Percentiles rank a stretch among this genome's conserved stretches.
Evolutionary conservation across 2,329 filamentous ascomycete species (phyloP).

Genomic region (Paramyrothecium roridum): DNA sequence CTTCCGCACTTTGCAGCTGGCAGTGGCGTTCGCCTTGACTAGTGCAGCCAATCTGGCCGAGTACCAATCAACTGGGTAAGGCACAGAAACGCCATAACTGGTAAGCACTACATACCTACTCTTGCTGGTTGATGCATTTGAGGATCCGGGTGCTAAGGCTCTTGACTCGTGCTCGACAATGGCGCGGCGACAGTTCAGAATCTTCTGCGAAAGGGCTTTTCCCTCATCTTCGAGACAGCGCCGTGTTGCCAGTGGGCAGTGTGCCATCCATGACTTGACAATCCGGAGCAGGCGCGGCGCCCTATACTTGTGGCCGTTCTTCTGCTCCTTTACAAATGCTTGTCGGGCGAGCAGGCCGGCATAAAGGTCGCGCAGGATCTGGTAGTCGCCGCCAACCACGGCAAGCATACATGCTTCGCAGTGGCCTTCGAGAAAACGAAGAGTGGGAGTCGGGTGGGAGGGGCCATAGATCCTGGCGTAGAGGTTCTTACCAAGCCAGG

Average conservation of each 20-base stretch:
- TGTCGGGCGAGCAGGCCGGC: conserved; percentile 38
- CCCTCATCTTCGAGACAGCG: not conserved
- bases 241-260: conserved; percentile 13
- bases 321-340: not conserved
- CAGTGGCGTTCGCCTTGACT: too few relatives aligned
- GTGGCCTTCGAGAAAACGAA: conserved; percentile 20
- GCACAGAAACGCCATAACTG: too few relatives aligned
- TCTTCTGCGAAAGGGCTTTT: not conserved
- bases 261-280: conserved; percentile 41
- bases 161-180: not conserved
- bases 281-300: conserved; percentile 34
- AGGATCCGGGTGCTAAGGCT: not conserved
- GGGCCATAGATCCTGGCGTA: conserved; percentile 33
- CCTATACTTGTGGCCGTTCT: conserved; percentile 9
- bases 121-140: not conserved
- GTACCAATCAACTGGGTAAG: too few relatives aligned
- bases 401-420: conserved; percentile 55
- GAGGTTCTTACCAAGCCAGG: conserved; percentile 34
- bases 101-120: too few relatives aligned
- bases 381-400: conserved; percentile 39
- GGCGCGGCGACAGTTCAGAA: not conserved
- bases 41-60: too few relatives aligned
- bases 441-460: conserved; percentile 18
- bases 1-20: too few relatives aligned
- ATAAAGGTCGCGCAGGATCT: conserved; percentile 41